Conservation (phyloP, 2,329 filamentous ascomycete genomes). For the Diaporthe sp. region DNA sequence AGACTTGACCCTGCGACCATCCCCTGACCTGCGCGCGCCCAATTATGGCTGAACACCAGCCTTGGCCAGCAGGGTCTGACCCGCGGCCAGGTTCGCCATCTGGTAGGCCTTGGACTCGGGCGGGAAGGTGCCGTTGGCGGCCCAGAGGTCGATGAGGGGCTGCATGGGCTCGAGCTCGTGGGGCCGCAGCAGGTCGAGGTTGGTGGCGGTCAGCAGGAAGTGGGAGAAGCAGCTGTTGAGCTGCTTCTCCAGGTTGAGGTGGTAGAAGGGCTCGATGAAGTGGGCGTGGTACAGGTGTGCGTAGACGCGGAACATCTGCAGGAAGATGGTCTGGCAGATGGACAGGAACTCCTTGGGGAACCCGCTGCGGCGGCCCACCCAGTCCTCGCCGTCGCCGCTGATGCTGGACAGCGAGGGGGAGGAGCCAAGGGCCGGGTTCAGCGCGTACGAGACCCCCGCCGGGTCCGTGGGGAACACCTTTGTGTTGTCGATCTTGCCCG, state of each 20-base stretch:
- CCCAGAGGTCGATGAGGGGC: conserved; percentile 84
- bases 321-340: conserved; percentile 86
- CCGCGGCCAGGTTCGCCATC: conserved; percentile 63
- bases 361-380: conserved; percentile 85
- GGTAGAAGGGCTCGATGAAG: conserved; percentile 80
- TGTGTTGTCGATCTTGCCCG: conserved; percentile 84
- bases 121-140: conserved; percentile 81
- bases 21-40: not conserved
- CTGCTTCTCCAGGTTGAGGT: conserved; percentile 76
- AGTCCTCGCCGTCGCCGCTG: conserved; percentile 64
- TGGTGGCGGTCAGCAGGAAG: conserved; percentile 77
- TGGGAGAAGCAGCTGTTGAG: conserved; percentile 82
- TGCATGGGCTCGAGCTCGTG: conserved; percentile 88
- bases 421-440: conserved; percentile 64
- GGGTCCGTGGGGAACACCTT: conserved; percentile 84
- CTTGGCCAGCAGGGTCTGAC: conserved; percentile 55
- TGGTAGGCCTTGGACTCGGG: conserved; percentile 69
- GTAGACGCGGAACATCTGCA: conserved; percentile 92
- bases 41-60: conserved; percentile 44
- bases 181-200: conserved; percentile 78
- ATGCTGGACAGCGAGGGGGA: conserved; percentile 57
- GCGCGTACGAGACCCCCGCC: conserved; percentile 67
- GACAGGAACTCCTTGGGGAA: conserved; percentile 84
- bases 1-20: not conserved
- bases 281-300: conserved; percentile 92